These are phyloP conservation scores for Coniochaeta sp. DNA, from an alignment of 2,329 filamentous ascomycete genomes.

Conservation along the genomic window DNA sequence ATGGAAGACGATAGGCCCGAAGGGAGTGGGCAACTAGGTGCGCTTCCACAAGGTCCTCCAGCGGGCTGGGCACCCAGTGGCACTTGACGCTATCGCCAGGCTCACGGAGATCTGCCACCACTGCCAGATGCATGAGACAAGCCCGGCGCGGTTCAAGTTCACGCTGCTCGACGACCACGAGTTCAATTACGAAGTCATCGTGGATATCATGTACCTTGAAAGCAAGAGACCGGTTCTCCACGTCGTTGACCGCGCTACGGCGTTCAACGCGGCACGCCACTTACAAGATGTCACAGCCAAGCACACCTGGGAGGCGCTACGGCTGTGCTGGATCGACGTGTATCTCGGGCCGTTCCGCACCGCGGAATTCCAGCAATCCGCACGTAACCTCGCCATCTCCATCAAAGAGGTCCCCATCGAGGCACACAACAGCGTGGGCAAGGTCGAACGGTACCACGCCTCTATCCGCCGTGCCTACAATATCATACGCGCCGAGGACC, in stretches of 20 bases:
- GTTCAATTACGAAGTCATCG: not conserved
- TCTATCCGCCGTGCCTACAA: not conserved
- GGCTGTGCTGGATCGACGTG: not conserved
- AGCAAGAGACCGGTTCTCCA: not conserved
- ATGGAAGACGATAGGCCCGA: too few relatives aligned
- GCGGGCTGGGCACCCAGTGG: not conserved
- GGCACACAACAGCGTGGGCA: not conserved
- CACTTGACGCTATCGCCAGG: not conserved
- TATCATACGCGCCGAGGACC: conserved; percentile 18
- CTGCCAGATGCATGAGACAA: conserved; percentile 23
- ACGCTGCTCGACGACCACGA: not conserved
- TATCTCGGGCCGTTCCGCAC: not conserved
- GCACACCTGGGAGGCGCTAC: not conserved
- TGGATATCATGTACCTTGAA: not conserved
- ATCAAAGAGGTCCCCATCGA: not conserved
- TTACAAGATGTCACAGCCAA: not conserved
- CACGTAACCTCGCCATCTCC: not conserved
- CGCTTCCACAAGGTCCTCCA: not conserved
- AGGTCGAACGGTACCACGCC: not conserved
- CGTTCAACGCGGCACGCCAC: not conserved
- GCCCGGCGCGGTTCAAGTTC: conserved; percentile 14
- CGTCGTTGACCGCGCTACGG: not conserved
- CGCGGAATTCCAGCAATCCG: not conserved
- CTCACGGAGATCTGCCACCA: not conserved
- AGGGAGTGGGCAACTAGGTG: too few relatives aligned